Conservation (phyloP, 169 alveolate genomes). For the Cryptosporidium muris region DNA sequence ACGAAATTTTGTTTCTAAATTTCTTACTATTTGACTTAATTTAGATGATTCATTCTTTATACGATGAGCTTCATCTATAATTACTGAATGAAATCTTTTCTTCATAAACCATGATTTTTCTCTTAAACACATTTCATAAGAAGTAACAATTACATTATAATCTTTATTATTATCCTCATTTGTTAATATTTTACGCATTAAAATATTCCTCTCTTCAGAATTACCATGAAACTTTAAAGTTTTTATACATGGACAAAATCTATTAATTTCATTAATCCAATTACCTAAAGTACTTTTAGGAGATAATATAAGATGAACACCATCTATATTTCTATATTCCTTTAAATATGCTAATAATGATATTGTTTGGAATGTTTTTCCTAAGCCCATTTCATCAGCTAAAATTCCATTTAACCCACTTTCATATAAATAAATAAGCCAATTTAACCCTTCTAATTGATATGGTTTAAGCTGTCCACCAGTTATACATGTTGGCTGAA, state of each 20-base stretch:
- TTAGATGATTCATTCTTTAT: constrained; percentile 94
- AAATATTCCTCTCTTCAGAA: constrained; percentile 87
- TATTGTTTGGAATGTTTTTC: constrained; percentile 96
- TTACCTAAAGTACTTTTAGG: constrained; percentile 96
- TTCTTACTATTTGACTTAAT: constrained; percentile 89
- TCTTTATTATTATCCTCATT: constrained; percentile 72
- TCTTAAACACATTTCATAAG: constrained; percentile 92
- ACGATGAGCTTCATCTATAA: constrained; percentile 99
- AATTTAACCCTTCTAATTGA: constrained; percentile 94
- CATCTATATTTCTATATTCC: constrained; percentile 89
- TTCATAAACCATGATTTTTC: constrained; percentile 91
- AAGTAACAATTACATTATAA: constrained; percentile 93
- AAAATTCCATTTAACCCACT: constrained; percentile 95
- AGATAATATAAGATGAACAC: constrained; percentile 95
- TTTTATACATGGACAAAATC: constrained; percentile 93
- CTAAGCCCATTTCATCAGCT: constrained; percentile 99
- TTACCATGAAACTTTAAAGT: constrained; percentile 95
- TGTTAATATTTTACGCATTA: constrained; percentile 73
- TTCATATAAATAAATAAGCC: constrained; percentile 94
- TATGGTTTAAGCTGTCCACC: constrained; percentile 93
- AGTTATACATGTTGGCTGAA: constrained; percentile 32
- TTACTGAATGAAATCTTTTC: constrained; percentile 93
- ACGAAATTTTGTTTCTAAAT: constrained; percentile 92
- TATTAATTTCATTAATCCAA: constrained; percentile 96
- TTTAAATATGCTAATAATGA: constrained; percentile 91